Evolutionary conservation across 2,329 filamentous ascomycete genomes (phyloP), one percentile per base, ranked within the genome.

Genomic region (Acephala macrosclerotiorum): DNA sequence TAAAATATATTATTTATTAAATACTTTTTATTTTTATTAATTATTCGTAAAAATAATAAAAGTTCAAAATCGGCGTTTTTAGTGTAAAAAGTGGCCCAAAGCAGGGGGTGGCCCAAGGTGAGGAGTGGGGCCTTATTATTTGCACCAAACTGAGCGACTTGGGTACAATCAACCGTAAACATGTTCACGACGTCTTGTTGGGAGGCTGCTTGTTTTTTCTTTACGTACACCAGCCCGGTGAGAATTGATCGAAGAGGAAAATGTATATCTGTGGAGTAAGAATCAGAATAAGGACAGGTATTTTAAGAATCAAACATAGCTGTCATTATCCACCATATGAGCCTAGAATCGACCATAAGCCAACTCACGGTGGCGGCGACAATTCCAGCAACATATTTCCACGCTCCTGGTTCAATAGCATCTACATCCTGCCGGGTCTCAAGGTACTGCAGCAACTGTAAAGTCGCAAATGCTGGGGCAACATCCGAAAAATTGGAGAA

Each of bases 171-270:
- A 18, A 94, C 88, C 12, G 90, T 89, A 47, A 93, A 87, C 56
- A 93, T 82, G 74, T 94, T 94, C 63, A 94, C 87, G 16, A 90
- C 89, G 65, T 86, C 88, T 78, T 94, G 91, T 67, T 84, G 82
- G 20, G 85, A 85, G 77, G 89, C 84, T 12, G 57, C 33, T 36
- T 65, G 63, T 36, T 62, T 59, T 38, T 42, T 12, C n/a, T 57
- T 95, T 66, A 88, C 85, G 71, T 93, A 94, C 18, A 94, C 84
- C 12, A 93, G 81, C 0, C 90, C 85, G 2, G 89, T 87, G 2
- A 95, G 80, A 70, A 93, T 88, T 22, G 87, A 85, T 58, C 90
- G 87, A 16, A 93, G 79, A 0, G 90, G 89, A 58, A 73, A 64
- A 22, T 58, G 60, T 20, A 71, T 60, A 29, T 71, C 68, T 49